Base-by-base conservation (phyloP, 2,329 filamentous ascomycete genomes). In the Pseudofabraea citricarpa region DNA sequence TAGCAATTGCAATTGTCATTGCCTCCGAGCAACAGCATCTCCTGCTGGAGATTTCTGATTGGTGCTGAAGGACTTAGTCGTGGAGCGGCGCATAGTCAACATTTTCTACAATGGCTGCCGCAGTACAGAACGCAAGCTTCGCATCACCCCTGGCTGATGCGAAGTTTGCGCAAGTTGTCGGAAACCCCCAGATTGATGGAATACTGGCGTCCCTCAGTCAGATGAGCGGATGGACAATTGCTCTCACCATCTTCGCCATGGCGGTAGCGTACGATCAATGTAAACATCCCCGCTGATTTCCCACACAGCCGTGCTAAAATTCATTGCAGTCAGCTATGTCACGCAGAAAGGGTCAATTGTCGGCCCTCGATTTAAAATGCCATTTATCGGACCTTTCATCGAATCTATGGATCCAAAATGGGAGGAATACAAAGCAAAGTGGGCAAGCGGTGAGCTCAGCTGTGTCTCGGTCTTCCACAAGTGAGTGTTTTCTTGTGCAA, bases 401-500 rank as follows among this genome's bases (percentile, higher is more conserved):
- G 74, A 96, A 62, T 95, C 90, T 21, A 74, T 97, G 57, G 83
- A 95, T 65, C 93, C 93, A 45, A 88, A 91, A 60, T 97, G 96
- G 64, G 81, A 85, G 48, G 80, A 90, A 60, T 98, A 98, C 71
- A 78, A 90, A 64, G 83, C 77, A 48, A 96, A 97, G 75, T 98
- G 93, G 93, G 67, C 77, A 57, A 95, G 89, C 61, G 93, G 87
- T 36, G 84, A 87, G 37, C 74, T 98, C 56, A 96, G 90, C 74
- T 98, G 93, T 62, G 93, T 98, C 49, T 96, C 90, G 2, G 90
- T 98, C 59, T 98, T 98, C 73, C 93, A 98, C 81, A 98, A 97
- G 89, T 95, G 79, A 56, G 81, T 31, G 2, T 54, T 21, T 7
- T 4, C n/a, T 10, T 5, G 3, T 15, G 3, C 20, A 13, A 19